These are phyloP conservation scores for Aegilops bicornis DNA, from an alignment of 176 grass and related monocot genomes.

Conservation along the genomic window DNA sequence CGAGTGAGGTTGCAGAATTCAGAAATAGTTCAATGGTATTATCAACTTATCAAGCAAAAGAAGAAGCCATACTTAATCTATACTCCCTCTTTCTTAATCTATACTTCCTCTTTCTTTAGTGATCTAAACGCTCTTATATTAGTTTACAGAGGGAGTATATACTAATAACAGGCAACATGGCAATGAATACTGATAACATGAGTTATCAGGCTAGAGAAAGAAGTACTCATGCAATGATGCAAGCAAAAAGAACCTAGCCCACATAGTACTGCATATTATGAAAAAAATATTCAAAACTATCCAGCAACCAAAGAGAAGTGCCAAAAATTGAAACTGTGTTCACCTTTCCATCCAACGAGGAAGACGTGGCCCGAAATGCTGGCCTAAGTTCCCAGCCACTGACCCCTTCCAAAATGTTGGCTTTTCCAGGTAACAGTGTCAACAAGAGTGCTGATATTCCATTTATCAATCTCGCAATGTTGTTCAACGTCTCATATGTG, in stretches of 20 bases:
- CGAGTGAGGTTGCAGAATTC: constrained; percentile 7
- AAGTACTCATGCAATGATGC: neutral
- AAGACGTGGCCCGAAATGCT: constrained; percentile 76
- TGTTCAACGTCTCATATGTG: constrained; percentile 96
- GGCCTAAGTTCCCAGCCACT: constrained; percentile 94
- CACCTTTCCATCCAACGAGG: constrained; percentile 99
- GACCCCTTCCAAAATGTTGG: constrained; percentile 85
- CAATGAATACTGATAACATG: neutral
- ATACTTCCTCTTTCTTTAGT: too few species aligned
- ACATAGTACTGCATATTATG: neutral
- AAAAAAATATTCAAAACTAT: neutral
- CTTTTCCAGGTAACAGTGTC: constrained; percentile 75
- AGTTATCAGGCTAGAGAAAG: neutral
- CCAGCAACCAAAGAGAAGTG: neutral
- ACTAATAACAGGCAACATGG: neutral
- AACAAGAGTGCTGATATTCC: constrained; percentile 83
- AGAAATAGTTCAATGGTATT: constrained; percentile 14
- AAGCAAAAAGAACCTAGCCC: neutral
- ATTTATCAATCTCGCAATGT: constrained; percentile 95
- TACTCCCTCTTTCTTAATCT: too few species aligned
- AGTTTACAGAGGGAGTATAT: neutral
- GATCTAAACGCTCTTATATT: too few species aligned
- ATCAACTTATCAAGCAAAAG: neutral
- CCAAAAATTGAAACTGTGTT: neutral
- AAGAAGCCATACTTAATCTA: neutral